Conservation (phyloP, 345 rosid genomes). For the Jatropha curcas region DNA sequence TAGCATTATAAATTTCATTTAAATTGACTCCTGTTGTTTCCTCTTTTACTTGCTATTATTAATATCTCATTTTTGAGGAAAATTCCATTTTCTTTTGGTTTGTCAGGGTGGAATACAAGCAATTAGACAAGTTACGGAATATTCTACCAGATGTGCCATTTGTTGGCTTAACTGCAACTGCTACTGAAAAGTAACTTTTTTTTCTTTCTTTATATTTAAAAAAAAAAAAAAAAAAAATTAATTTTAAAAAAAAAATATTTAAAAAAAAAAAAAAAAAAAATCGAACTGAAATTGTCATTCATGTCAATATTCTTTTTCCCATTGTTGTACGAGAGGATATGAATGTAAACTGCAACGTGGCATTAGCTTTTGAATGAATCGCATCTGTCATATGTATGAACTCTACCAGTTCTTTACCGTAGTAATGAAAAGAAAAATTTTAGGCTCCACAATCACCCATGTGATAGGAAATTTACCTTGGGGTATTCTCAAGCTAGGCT, state of each 20-base stretch:
- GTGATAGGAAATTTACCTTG: background rate
- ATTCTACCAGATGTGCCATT: constrained; percentile 44
- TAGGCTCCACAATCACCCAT: background rate
- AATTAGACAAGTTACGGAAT: constrained; percentile 36
- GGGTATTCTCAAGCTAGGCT: background rate
- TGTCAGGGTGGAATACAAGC: constrained; percentile 51
- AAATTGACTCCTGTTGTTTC: too few species aligned
- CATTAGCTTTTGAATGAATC: background rate
- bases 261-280: too few species aligned
- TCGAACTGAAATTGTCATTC: background rate
- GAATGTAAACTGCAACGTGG: background rate
- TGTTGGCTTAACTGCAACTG: constrained; percentile 54
- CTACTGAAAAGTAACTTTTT: constrained; percentile 44
- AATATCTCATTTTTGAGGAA: background rate
- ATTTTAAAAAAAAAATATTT: too few species aligned
- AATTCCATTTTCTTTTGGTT: constrained; percentile 12
- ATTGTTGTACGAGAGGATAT: background rate
- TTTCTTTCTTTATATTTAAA: background rate
- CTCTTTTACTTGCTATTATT: background rate
- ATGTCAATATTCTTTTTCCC: background rate
- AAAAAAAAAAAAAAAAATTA: too few species aligned
- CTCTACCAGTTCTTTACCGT: background rate
- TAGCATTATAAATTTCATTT: background rate
- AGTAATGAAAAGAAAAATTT: background rate
- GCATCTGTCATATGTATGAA: background rate